Conservation (phyloP, 805 yeast genomes). For the Wickerhamomyces chaumierensis region DNA sequence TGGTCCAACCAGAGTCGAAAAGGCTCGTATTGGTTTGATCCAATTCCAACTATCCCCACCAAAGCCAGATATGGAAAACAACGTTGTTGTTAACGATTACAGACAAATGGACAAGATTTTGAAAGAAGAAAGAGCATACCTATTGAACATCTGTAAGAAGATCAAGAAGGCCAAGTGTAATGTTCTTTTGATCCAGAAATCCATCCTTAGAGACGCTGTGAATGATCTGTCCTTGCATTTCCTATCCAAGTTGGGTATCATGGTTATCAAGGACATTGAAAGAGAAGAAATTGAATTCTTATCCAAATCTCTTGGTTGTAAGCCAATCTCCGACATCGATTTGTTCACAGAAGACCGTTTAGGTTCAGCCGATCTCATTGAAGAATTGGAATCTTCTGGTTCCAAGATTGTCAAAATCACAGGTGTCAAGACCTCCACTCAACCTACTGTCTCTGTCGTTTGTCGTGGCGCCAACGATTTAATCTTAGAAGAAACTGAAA, state of each 20-base stretch:
- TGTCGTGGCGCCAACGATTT: constrained; percentile 91
- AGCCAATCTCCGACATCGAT: constrained; percentile 93
- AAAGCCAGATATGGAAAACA: constrained; percentile 91
- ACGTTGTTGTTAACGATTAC: constrained; percentile 93
- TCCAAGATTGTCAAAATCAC: constrained; percentile 75
- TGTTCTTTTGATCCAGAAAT: constrained; percentile 85
- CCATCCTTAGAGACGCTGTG: constrained; percentile 76
- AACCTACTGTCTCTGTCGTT: constrained; percentile 76
- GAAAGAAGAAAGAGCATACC: constrained; percentile 94
- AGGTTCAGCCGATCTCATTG: constrained; percentile 85
- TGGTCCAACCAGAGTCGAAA: constrained; percentile 90
- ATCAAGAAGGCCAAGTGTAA: constrained; percentile 94
- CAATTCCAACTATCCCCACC: constrained; percentile 91
- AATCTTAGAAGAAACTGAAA: constrained; percentile 90
- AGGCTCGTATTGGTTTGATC: constrained; percentile 80
- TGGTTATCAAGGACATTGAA: constrained; percentile 94
- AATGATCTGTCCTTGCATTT: constrained; percentile 91
- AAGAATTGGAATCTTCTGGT: constrained; percentile 44
- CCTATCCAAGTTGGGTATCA: constrained; percentile 79
- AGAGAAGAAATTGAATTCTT: constrained; percentile 96
- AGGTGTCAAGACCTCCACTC: constrained; percentile 68
- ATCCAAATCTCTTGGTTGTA: constrained; percentile 73
- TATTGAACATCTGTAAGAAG: constrained; percentile 88
- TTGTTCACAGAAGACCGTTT: constrained; percentile 86
- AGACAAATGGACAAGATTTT: constrained; percentile 98